Percentiles rank a stretch among this genome's conserved stretches.
These are phyloP conservation scores for Fusarium pseudonygamai DNA, from an alignment of 2,329 filamentous ascomycete genomes.

Conservation along the genomic window DNA sequence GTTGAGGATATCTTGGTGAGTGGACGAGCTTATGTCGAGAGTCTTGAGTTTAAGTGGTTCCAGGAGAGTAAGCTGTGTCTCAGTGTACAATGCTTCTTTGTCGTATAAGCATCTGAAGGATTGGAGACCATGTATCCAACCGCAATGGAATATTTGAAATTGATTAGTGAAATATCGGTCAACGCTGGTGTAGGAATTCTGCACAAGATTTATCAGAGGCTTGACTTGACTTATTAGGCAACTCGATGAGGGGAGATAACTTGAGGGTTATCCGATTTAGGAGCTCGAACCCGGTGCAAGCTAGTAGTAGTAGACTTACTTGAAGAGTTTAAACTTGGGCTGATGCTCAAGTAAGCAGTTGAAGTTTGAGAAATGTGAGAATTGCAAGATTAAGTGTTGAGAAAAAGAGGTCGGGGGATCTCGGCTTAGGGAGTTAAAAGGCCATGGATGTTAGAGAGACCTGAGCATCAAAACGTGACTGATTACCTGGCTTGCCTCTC, in stretches of 20 bases:
- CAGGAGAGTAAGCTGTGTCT: background rate
- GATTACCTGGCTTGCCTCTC: background rate
- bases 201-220: conserved; percentile 12
- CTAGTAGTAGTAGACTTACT: conserved; percentile 35
- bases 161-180: background rate
- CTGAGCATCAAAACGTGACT: conserved; percentile 11
- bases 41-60: background rate
- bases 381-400: background rate
- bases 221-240: background rate
- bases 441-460: background rate
- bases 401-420: conserved; percentile 9
- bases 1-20: background rate
- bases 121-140: background rate
- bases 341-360: conserved; percentile 3
- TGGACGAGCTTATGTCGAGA: background rate
- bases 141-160: background rate
- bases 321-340: background rate
- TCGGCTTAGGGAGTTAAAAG: conserved; percentile 7
- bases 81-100: conserved; percentile 3
- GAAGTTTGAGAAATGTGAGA: background rate
- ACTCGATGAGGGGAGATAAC: conserved; percentile 22
- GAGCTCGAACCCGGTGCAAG: conserved; percentile 14
- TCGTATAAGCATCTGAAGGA: background rate
- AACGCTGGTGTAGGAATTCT: conserved; percentile 7
- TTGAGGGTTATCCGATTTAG: conserved; percentile 24